Conservation (phyloP, 192 early-diverging fungal genomes). For the Pilaira anomala region DNA sequence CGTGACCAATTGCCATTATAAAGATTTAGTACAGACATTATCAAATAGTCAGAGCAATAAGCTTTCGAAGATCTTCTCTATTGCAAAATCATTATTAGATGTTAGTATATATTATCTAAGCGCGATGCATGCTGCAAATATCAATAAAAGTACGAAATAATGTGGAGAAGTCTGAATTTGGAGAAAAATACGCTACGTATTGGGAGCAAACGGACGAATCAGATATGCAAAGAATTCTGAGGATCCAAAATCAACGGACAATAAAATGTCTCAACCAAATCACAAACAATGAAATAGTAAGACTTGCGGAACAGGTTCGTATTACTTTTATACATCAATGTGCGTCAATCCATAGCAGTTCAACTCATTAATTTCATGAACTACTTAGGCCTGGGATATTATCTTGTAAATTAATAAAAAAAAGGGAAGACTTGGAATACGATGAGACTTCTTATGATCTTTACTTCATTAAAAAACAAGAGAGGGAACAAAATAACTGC, state of each 20-base stretch:
- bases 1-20: conserved; percentile 6
- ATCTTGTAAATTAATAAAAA: too few species aligned
- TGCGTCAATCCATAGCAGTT: not conserved
- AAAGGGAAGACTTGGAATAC: too few species aligned
- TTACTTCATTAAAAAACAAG: too few species aligned
- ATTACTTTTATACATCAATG: conserved; percentile 8
- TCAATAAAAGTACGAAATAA: not conserved
- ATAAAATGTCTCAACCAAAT: conserved; percentile 7
- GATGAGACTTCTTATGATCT: too few species aligned
- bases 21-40: not conserved
- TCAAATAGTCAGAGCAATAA: conserved; percentile 5
- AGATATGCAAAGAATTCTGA: not conserved
- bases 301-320: not conserved
- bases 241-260: not conserved
- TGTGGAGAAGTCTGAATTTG: not conserved
- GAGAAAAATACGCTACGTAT: not conserved
- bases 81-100: not conserved
- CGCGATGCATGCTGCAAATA: not conserved
- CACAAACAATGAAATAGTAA: conserved; percentile 2
- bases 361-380: conserved; percentile 3
- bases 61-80: not conserved
- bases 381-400: not conserved
- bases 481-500: too few species aligned
- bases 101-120: conserved; percentile 12
- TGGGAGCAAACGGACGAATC: not conserved